Evolutionary conservation across 257 asterid genomes (phyloP).

Genomic region (Solanum rostratum): DNA sequence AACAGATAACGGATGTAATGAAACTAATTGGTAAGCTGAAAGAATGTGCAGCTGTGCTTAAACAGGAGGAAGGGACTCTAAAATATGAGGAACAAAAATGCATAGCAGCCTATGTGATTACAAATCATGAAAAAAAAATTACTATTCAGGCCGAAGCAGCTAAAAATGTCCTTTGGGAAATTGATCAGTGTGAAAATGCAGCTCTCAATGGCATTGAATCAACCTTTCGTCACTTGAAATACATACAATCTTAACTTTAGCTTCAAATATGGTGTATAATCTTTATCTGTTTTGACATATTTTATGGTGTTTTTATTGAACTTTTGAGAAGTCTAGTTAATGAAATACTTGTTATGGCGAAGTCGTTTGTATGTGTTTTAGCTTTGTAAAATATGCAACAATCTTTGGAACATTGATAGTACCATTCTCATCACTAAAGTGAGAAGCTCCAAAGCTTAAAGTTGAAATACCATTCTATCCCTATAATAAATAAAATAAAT

Average conservation of each 20-base stretch:
- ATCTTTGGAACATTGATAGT: no score
- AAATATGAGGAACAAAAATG: neutral
- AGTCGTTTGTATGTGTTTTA: neutral
- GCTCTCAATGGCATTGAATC: neutral
- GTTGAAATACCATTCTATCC: no score
- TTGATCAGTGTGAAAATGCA: neutral
- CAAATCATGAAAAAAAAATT: neutral
- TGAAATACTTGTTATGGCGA: no score
- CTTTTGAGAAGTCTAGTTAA: neutral
- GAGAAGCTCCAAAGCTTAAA: no score
- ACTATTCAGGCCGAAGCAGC: neutral
- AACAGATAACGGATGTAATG: neutral
- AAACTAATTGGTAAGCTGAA: neutral
- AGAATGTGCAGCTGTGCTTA: neutral
- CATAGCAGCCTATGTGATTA: neutral
- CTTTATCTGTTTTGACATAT: neutral
- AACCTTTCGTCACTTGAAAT: neutral
- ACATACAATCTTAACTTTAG: neutral
- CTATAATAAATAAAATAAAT: no score
- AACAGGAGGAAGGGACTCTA: neutral
- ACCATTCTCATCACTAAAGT: no score
- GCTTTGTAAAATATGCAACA: no score
- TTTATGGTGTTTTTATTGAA: neutral
- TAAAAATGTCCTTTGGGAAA: neutral
- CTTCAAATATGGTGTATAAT: neutral